Base-by-base conservation (phyloP, 441 rosid genomes). In the Macaranga tanarius region DNA sequence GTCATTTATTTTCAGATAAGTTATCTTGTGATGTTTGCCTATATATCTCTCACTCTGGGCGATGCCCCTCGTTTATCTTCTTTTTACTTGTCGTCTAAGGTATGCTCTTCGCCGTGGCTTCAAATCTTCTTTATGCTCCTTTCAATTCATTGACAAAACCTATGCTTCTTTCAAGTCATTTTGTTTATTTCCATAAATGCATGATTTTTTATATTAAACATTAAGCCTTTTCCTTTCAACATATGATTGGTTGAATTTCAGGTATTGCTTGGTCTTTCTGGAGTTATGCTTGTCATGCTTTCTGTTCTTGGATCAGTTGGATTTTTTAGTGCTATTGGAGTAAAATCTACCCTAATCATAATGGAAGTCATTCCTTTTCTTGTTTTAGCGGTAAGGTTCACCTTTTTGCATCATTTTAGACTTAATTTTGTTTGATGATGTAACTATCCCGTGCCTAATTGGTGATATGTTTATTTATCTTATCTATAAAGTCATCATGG, bases 341-440 rank as follows among this genome's bases (percentile, higher is more conserved):
- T 91, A 81, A 90, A 95, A 79, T 93, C 99, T 19, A 95, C 99
- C n/a, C 85, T 95, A 57, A 95, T 95, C 81, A 95, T 95, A 76
- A 90, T 95, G 98, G 98, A 95, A 91, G 99, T 95, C 76, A 91
- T 95, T 78, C 98, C 99, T 65, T 95, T 95, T 84, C 97, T 95
- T 79, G 98, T 95, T 73, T 85, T 95, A 56, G 99, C 99, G 67
- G 99, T 95, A 90, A 91, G 99, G 86, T 67, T 69, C 59, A 58
- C 77, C 71, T 69, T 65, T 78, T 48, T 40, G 16, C 28, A 51
- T 55, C 42, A 71, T 62, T 7, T 75, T 62, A 45, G 56, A 67
- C 44, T 57, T 62, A 69, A 69, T 62, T 47, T 40, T 17, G 50
- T 34, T 55, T 34, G 56, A 44, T 78, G 38, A 71, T 62, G 38